A percentile compares a stretch with the other conserved stretches of the same genome.
phyloP scores from a whole-genome alignment of 2,329 filamentous ascomycete genomes.

The Fusarium protoensiforme region DNA sequence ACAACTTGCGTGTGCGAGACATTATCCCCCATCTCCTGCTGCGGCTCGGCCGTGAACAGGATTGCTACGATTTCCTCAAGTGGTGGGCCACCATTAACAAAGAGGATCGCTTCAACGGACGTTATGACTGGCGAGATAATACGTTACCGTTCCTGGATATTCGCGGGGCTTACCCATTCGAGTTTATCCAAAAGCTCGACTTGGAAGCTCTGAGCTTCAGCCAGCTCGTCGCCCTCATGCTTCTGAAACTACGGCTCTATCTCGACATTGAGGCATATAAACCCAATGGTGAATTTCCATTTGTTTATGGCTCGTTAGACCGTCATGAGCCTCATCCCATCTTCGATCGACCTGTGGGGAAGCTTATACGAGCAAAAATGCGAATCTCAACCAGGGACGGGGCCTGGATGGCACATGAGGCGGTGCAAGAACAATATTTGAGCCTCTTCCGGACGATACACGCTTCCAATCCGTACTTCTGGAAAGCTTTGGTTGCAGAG shows the following conservation, averaged over 20 bases:
- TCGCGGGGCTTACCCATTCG: slow-evolving; percentile 53
- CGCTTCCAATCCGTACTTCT: slow-evolving; percentile 8
- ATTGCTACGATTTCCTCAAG: slow-evolving; percentile 59
- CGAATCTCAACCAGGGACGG: background rate
- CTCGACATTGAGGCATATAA: slow-evolving; percentile 2
- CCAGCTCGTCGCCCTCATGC: slow-evolving; percentile 20
- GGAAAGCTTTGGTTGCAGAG: slow-evolving; percentile 1
- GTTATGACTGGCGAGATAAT: slow-evolving; percentile 51
- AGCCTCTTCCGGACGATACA: slow-evolving; percentile 3
- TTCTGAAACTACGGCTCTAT: slow-evolving; percentile 14
- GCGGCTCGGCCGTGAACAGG: slow-evolving; percentile 47
- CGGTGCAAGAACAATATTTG: background rate
- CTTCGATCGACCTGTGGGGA: background rate
- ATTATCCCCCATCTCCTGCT: slow-evolving; percentile 41
- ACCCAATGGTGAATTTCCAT: background rate
- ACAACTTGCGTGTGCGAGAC: slow-evolving; percentile 36
- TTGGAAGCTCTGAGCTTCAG: background rate
- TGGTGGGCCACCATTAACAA: slow-evolving; percentile 51
- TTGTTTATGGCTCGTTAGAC: too few species aligned
- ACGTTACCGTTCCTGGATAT: slow-evolving; percentile 43
- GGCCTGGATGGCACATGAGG: background rate
- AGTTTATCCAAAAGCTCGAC: slow-evolving; percentile 33
- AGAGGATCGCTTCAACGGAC: background rate
- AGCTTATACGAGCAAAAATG: background rate
- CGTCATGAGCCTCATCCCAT: background rate